Evolutionary conservation across 805 yeast species (phyloP), one percentile per base, ranked within the genome.

Genomic region (Scheffersomyces amazonensis): DNA sequence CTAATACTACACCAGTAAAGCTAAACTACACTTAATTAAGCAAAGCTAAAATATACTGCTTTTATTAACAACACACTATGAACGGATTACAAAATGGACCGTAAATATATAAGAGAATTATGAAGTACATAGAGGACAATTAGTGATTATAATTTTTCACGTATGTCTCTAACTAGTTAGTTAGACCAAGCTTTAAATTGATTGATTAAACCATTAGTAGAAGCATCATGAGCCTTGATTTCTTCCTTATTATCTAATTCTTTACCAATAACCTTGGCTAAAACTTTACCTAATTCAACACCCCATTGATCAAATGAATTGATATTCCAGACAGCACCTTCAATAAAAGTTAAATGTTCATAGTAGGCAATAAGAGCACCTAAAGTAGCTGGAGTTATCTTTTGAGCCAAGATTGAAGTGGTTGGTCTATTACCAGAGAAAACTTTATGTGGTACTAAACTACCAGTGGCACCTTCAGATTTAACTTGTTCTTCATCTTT

Each of bases 241-340:
- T 70, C 66, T 32, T 64, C 59, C 21, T 69, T 55, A 59, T 75
- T 78, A 53, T 85, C 86, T 60, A 93, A 81, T 72, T 93, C 97
- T 55, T 78, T 78, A 56, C 95, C 91, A 58, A 93, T 91, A 42
- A 78, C 93, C 82, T 93, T 93, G 61, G 99, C 99, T 62, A 93
- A 80, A 37, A 85, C 95, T 75, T 93, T 93, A 66, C 99, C 99
- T 56, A 93, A 85, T 75, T 93, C 99, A 58, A 93, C 99, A 70
- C 99, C 99, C 96, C 98, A 93, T 76, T 93, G 99, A 75, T 93
- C 99, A 63, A 88, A 93, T 15, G 98, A 91, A 82, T 93, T 93
- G 75, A 93, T 90, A 80, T 95, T 93, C 99, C 99, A 91, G 59
- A 93, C 71, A 41, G 99, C 99, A 72, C 99, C 99, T 74, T 93